phyloP scores from a whole-genome alignment of 306 rosid genomes.

The Pyrus pyrifolia region DNA sequence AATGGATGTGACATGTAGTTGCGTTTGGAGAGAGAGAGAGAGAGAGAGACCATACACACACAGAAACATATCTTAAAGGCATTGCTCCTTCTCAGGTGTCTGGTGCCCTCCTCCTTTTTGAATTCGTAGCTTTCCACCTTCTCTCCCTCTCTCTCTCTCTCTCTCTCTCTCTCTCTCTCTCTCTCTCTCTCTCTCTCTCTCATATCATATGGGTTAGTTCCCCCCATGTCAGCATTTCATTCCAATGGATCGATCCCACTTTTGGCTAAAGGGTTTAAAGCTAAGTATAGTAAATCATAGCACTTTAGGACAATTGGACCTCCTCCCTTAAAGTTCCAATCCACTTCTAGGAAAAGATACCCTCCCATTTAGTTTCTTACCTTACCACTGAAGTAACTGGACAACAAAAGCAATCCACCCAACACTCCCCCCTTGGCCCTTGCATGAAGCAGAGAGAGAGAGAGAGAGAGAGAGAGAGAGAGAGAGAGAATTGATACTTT shows the following conservation, averaged over 20 bases:
- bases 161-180: too few relatives aligned
- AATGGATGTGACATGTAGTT: conserved; percentile 17
- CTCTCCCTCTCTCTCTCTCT: too few relatives aligned
- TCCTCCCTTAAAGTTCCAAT: conserved; percentile 22
- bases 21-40: background rate
- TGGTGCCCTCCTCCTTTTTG: conserved; percentile 9
- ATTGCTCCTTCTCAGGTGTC: conserved; percentile 41
- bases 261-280: conserved; percentile 21
- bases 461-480: background rate
- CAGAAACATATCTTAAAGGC: conserved; percentile 35
- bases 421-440: background rate
- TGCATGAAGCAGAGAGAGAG: background rate
- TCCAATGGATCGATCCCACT: conserved; percentile 29
- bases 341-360: conserved; percentile 31
- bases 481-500: background rate
- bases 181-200: too few relatives aligned
- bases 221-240: conserved; percentile 27
- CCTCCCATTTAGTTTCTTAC: conserved; percentile 17
- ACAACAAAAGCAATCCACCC: conserved; percentile 17
- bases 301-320: conserved; percentile 10
- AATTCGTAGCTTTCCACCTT: background rate
- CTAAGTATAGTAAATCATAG: background rate
- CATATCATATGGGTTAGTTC: background rate
- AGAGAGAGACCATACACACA: conserved; percentile 10
- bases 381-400: conserved; percentile 42